Evolutionary conservation across 2,329 filamentous ascomycete species (phyloP).

Genomic region (Trichoderma afroharzianum): DNA sequence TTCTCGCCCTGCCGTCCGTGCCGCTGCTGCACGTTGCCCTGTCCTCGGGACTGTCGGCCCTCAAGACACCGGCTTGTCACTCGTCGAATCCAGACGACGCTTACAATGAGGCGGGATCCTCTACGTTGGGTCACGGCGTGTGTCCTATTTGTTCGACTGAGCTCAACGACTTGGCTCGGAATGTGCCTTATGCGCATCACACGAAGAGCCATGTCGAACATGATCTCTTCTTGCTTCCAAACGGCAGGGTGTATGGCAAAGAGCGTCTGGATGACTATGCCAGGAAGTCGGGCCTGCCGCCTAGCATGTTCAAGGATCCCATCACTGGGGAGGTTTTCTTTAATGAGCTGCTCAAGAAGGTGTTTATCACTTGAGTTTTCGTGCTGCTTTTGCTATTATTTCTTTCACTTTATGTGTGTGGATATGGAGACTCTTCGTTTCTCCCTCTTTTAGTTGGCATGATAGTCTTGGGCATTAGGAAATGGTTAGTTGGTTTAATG

Average conservation of each 20-base stretch:
- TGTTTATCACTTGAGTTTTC: constrained; percentile 71
- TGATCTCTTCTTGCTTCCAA: constrained; percentile 82
- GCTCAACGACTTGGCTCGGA: constrained; percentile 82
- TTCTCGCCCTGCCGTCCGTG: constrained; percentile 76
- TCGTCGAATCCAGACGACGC: constrained; percentile 50
- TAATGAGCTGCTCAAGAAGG: constrained; percentile 68
- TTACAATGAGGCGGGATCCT: constrained; percentile 15
- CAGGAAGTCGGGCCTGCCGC: constrained; percentile 68
- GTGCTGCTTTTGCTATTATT: not conserved
- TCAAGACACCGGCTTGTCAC: constrained; percentile 95
- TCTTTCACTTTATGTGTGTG: not conserved
- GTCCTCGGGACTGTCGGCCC: constrained; percentile 83
- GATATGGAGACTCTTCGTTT: not conserved
- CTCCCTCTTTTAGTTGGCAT: not conserved
- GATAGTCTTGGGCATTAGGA: not conserved
- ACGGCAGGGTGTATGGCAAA: constrained; percentile 78
- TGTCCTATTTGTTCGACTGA: constrained; percentile 97
- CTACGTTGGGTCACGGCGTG: constrained; percentile 64
- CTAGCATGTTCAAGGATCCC: constrained; percentile 71
- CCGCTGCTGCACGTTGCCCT: constrained; percentile 89
- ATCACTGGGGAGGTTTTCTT: constrained; percentile 67
- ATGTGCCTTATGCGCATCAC: constrained; percentile 92
- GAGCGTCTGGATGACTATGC: constrained; percentile 72
- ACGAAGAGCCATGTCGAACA: constrained; percentile 89
- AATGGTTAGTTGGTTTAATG: not conserved